These are phyloP conservation scores for Bullera alba DNA, from an alignment of 768 basidiomycete species.

Conservation along the genomic window DNA sequence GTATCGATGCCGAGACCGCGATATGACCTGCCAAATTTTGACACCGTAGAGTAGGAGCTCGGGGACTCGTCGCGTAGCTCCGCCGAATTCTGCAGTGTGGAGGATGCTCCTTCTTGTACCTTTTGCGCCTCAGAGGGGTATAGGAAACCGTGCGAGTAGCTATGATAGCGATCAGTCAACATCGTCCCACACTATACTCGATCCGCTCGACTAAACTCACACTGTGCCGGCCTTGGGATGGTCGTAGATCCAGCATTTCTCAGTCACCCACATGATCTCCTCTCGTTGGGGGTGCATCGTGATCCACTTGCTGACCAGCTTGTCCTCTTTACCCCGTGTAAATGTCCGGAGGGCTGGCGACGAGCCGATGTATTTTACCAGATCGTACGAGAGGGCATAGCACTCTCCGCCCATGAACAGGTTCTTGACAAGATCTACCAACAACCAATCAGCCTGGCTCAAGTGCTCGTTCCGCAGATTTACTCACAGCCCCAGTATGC, in stretches of 20 bases:
- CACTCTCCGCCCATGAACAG: conserved; percentile 92
- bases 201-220: no score
- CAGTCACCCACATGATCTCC: conserved; percentile 79
- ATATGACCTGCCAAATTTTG: conserved; percentile 74
- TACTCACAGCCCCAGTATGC: conserved; percentile 46
- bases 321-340: conserved; percentile 81
- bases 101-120: conserved; percentile 56
- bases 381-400: conserved; percentile 80
- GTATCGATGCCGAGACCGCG: conserved; percentile 61
- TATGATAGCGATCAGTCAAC: conserved; percentile 36
- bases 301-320: conserved; percentile 85
- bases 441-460: conserved; percentile 3
- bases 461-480: background rate
- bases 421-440: conserved; percentile 70
- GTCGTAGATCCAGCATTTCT: conserved; percentile 97
- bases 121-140: conserved; percentile 81
- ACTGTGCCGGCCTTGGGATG: conserved; percentile 91
- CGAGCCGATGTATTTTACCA: conserved; percentile 79
- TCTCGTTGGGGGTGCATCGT: conserved; percentile 61
- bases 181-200: background rate
- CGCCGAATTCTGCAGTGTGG: no score
- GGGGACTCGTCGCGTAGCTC: no score
- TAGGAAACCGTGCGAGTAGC: conserved; percentile 89
- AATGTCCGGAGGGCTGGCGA: conserved; percentile 62
- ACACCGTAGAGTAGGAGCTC: conserved; percentile 80